A percentile compares a stretch with the other conserved stretches of the same genome.
These are phyloP conservation scores for Metarhizium anisopliae DNA, from an alignment of 2,329 filamentous ascomycete species.

Conservation along the genomic window DNA sequence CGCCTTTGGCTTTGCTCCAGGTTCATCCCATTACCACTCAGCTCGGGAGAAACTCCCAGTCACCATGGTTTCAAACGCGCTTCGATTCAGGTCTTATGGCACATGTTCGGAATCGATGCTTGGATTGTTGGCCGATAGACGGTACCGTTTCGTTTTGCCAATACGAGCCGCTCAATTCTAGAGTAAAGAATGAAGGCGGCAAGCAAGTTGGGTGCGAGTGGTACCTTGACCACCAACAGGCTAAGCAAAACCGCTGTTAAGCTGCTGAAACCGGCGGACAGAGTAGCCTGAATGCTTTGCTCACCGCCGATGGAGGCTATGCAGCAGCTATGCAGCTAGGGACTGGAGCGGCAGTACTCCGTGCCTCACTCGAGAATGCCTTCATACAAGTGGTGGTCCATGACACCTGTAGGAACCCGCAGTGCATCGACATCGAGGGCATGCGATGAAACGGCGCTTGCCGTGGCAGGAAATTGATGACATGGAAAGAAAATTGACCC, in stretches of 20 bases:
- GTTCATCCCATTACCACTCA: background rate
- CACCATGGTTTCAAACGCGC: background rate
- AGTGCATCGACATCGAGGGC: background rate
- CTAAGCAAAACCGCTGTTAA: background rate
- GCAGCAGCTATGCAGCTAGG: background rate
- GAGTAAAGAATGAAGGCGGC: background rate
- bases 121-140: background rate
- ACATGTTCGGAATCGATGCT: too few species aligned
- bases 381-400: background rate
- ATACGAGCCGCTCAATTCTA: background rate
- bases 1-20: background rate
- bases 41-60: too few species aligned
- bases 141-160: background rate
- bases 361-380: constrained; percentile 1
- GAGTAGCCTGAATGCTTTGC: background rate
- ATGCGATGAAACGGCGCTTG: background rate
- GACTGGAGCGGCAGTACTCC: background rate
- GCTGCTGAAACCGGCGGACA: too few species aligned
- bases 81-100: background rate
- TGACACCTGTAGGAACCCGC: background rate
- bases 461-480: background rate
- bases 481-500: background rate
- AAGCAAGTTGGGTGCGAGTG: too few species aligned
- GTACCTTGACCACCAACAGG: background rate
- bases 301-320: background rate